Conservation (phyloP, 176 grass and related monocot species). For the Triticum dicoccoides region DNA sequence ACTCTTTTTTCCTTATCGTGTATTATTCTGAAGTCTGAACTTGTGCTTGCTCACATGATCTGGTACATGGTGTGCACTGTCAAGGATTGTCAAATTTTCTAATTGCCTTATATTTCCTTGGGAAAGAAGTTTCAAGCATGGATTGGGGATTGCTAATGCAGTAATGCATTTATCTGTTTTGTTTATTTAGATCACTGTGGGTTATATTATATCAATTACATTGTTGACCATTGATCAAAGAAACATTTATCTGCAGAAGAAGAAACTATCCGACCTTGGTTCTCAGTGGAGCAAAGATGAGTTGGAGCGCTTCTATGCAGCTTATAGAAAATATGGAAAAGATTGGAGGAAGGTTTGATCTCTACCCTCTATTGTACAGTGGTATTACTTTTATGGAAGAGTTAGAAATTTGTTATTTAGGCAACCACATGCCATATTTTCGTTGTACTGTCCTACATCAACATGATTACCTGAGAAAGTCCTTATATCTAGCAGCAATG, state of each 20-base stretch:
- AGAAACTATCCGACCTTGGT: constrained; percentile 86
- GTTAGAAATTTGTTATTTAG: background rate
- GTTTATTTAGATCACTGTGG: background rate
- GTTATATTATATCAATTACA: background rate
- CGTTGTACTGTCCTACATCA: background rate
- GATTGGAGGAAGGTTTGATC: constrained; percentile 92
- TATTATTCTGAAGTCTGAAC: background rate
- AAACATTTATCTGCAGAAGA: constrained; percentile 64
- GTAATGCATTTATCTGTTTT: constrained; percentile 26
- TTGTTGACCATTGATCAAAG: constrained; percentile 14
- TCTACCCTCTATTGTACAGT: constrained; percentile 7
- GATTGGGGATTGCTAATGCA: constrained; percentile 21
- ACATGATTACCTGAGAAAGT: background rate
- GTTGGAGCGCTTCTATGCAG: constrained; percentile 86
- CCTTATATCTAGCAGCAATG: constrained; percentile 4
- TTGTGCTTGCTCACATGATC: constrained; percentile 18
- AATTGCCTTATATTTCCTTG: background rate
- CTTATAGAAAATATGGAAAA: constrained; percentile 92
- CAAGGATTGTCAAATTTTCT: background rate
- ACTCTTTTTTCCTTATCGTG: background rate
- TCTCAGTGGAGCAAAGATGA: constrained; percentile 97
- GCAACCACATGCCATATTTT: background rate
- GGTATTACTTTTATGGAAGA: background rate
- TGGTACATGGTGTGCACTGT: constrained; percentile 1
- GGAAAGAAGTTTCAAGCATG: background rate